Conservation (phyloP, 2,329 filamentous ascomycete genomes). For the Pestalotiopsis sp. region DNA sequence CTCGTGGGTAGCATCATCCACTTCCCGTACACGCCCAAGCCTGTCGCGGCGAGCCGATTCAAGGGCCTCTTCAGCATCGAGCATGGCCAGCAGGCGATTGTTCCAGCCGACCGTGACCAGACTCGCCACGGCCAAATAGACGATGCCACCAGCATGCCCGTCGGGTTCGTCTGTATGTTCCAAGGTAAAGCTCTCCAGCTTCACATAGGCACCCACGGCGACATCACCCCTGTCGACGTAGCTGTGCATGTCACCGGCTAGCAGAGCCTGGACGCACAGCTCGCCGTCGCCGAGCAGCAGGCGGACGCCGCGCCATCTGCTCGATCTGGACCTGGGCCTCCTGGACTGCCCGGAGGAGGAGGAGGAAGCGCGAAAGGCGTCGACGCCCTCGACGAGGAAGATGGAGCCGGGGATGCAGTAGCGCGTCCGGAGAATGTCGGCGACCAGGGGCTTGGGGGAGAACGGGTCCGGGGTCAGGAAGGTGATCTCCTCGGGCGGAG, state of each 20-base stretch:
- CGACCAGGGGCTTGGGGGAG: conserved; percentile 44
- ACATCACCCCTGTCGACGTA: conserved; percentile 51
- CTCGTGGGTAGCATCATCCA: background rate
- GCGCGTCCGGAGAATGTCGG: conserved; percentile 50
- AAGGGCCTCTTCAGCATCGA: conserved; percentile 15
- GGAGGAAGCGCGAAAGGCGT: conserved; percentile 38
- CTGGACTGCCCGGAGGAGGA: background rate
- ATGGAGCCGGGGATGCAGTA: conserved; percentile 51
- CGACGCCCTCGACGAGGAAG: conserved; percentile 53
- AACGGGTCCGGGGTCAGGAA: conserved; percentile 31
- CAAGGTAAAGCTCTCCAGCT: conserved; percentile 44
- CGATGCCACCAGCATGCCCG: conserved; percentile 17
- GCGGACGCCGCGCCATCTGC: conserved; percentile 47
- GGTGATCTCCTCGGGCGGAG: conserved; percentile 20
- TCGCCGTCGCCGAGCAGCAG: conserved; percentile 56
- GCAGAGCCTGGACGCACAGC: conserved; percentile 56
- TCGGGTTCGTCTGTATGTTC: conserved; percentile 19
- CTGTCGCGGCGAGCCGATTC: too few relatives aligned
- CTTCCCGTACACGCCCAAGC: background rate
- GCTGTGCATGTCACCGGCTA: conserved; percentile 48
- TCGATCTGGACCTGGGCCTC: conserved; percentile 19
- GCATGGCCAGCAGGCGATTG: conserved; percentile 37
- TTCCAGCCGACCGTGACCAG: conserved; percentile 53
- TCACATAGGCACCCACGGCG: conserved; percentile 51
- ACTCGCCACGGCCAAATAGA: conserved; percentile 49